Evolutionary conservation across 2,329 filamentous ascomycete species (phyloP), one percentile per base, ranked within the genome.

Genomic region (Fusarium palustre): DNA sequence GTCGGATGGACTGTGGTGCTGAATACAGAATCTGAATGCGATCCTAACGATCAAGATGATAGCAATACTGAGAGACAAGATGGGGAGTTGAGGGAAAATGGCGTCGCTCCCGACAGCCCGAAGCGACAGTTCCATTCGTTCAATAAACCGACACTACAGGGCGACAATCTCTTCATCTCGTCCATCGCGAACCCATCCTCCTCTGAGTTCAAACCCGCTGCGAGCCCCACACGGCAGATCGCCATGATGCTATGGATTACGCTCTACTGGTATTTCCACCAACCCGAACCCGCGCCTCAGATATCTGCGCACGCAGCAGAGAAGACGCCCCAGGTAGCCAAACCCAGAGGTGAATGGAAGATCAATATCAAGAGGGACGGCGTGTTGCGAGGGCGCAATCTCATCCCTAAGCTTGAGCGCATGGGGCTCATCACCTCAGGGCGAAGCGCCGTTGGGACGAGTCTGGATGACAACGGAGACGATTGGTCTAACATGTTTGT

Each of bases 241-340:
- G 95, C 95, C 70, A 94, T 97, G 92, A 97, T 97, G 91, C 86
- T 98, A 9, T 98, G 93, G 92, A 89, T 94, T 34, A 94, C 93
- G 2, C 83, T 98, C 42, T 97, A 93, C 83, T 98, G 95, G 95
- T 98, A 98, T 83, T 98, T 97, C 74, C 94, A 97, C 81, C 93
- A 97, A 78, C 86, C 89, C 1, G 86, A 91, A 72, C 95, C 95
- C 0, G 83, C 86, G 24, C 84, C 87, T 1, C 86, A 88, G 50
- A 76, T 96, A 34, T 84, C 85, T 20, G 92, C 88, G 9, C 82
- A 88, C 7, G 83, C 87, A 0, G 92, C 90, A 2, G 86, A 85
- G 68, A 78, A 84, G 59, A 95, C 93, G 0, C 91, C 91, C 0
- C 82, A 87, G 20, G 78, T 81, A 7, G 95, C 92, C 7, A 90